A percentile compares a stretch with the other conserved stretches of the same genome.
phyloP scores from a whole-genome alignment of 768 basidiomycete species.

The Trametes cubensis region DNA sequence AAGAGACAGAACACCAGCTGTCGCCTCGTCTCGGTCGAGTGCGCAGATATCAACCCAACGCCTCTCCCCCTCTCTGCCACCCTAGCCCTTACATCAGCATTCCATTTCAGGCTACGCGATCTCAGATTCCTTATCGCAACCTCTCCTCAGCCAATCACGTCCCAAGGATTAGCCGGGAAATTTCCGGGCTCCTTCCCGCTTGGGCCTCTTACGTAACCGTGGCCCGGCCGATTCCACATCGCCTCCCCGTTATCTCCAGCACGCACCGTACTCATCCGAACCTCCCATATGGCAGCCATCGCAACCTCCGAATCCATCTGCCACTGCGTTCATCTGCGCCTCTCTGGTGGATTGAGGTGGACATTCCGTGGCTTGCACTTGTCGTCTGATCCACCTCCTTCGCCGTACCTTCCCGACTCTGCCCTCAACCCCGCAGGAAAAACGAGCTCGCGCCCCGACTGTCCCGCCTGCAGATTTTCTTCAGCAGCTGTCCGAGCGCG shows the following conservation, averaged over 20 bases:
- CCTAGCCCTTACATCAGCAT: conserved; percentile 16
- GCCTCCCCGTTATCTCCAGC: conserved; percentile 12
- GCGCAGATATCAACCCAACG: conserved; percentile 22
- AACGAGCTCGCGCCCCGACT: not conserved
- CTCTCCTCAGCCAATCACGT: conserved; percentile 14
- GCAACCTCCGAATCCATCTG: no score
- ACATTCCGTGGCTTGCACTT: not conserved
- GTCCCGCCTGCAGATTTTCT: not conserved
- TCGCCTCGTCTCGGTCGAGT: not conserved
- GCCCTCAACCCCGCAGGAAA: not conserved
- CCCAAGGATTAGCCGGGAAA: conserved; percentile 15
- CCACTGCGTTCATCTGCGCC: not conserved
- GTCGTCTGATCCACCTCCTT: not conserved
- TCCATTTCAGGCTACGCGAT: conserved; percentile 1
- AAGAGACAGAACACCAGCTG: conserved; percentile 10
- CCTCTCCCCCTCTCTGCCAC: not conserved
- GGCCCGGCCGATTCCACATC: conserved; percentile 8
- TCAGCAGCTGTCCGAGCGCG: not conserved
- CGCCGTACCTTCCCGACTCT: no score
- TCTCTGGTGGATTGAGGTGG: not conserved
- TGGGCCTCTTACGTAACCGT: conserved; percentile 11
- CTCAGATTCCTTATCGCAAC: conserved; percentile 21
- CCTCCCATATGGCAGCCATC: not conserved
- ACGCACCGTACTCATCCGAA: not conserved
- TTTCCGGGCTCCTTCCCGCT: conserved; percentile 5